Conservation (phyloP, 2,329 filamentous ascomycete species). For the Aspergillus ochraceoroseus region DNA sequence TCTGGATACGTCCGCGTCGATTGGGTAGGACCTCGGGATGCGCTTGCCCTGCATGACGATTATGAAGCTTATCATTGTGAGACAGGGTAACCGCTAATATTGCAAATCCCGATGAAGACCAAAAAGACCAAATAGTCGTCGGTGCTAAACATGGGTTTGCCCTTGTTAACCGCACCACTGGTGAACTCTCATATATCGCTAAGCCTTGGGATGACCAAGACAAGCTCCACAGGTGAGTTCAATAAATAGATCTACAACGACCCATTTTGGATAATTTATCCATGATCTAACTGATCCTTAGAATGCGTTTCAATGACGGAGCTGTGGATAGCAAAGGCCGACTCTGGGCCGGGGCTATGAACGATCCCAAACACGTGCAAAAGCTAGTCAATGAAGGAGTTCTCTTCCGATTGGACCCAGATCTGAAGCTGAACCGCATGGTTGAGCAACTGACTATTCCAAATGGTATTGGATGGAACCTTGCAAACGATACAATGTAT, state of each 20-base stretch:
- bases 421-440: conserved; percentile 56
- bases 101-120: conserved; percentile 48
- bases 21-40: conserved; percentile 43
- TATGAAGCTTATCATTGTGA: conserved; percentile 44
- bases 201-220: conserved; percentile 50
- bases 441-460: conserved; percentile 68
- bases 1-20: conserved; percentile 55
- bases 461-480: conserved; percentile 78
- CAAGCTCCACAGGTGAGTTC: conserved; percentile 44
- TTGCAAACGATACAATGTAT: conserved; percentile 68
- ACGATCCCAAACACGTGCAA: conserved; percentile 62
- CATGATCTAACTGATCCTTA: conserved; percentile 27
- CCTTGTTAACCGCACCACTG: conserved; percentile 62
- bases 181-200: conserved; percentile 53
- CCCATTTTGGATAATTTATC: conserved; percentile 8
- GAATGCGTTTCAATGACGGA: conserved; percentile 69
- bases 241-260: neutral
- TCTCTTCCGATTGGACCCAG: conserved; percentile 65
- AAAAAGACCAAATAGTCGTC: conserved; percentile 63
- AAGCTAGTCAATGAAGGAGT: conserved; percentile 54
- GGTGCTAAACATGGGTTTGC: conserved; percentile 79
- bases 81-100: conserved; percentile 72
- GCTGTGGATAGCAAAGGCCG: conserved; percentile 72
- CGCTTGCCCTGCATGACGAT: conserved; percentile 2
- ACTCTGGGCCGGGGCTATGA: conserved; percentile 85